A percentile compares a stretch with the other conserved stretches of the same genome.
These are phyloP conservation scores for Cladophialophora bantiana DNA, from an alignment of 2,329 filamentous ascomycete species.

Conservation along the genomic window DNA sequence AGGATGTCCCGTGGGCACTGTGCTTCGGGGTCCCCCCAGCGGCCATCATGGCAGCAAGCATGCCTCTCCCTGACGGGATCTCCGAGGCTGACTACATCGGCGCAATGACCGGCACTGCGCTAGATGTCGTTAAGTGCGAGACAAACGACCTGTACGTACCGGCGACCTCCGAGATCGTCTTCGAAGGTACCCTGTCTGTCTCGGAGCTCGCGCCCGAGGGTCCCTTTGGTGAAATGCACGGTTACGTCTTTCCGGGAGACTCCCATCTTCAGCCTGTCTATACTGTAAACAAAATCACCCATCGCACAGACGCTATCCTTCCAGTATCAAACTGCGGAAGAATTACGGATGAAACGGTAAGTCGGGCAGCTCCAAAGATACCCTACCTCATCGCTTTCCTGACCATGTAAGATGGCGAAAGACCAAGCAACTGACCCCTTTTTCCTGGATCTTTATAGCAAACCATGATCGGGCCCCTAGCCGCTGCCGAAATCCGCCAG, in stretches of 20 bases:
- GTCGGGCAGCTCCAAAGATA: too few relatives aligned
- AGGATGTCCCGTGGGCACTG: conserved; percentile 58
- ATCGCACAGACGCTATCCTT: conserved; percentile 57
- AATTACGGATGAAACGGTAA: conserved; percentile 53
- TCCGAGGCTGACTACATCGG: conserved; percentile 60
- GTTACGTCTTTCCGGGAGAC: conserved; percentile 55
- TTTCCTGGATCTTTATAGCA: too few relatives aligned
- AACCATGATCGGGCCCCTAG: conserved; percentile 52
- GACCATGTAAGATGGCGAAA: too few relatives aligned
- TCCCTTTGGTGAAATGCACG: conserved; percentile 59
- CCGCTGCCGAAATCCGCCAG: conserved; percentile 53
- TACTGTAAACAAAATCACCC: conserved; percentile 57
- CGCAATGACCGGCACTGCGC: conserved; percentile 52
- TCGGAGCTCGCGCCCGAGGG: conserved; percentile 55
- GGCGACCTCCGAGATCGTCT: conserved; percentile 59
- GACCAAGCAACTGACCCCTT: too few relatives aligned
- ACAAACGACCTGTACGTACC: conserved; percentile 59
- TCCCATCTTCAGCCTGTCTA: conserved; percentile 50
- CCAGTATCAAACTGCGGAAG: conserved; percentile 55
- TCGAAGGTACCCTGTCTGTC: conserved; percentile 58
- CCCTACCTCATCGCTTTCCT: too few relatives aligned
- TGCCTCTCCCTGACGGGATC: conserved; percentile 59
- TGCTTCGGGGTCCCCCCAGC: conserved; percentile 59
- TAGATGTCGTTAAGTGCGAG: conserved; percentile 62
- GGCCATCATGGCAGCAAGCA: conserved; percentile 57